These are phyloP conservation scores for Boletus vinaceobasis DNA, from an alignment of 768 basidiomycete species.

Conservation along the genomic window DNA sequence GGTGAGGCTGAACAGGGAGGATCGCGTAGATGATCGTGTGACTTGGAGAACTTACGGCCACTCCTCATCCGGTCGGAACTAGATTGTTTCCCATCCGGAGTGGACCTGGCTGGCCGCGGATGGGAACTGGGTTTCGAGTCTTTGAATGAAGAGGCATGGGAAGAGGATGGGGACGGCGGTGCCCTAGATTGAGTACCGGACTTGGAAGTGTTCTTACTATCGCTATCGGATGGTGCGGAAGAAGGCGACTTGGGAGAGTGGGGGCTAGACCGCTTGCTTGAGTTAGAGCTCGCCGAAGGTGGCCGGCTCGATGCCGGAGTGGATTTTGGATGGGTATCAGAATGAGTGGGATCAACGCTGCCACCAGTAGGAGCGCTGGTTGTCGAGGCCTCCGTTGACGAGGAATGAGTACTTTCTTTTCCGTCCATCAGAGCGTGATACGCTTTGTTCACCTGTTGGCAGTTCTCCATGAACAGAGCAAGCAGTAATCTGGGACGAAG, in stretches of 20 bases:
- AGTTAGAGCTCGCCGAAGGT: slow-evolving; percentile 31
- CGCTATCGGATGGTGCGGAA: slow-evolving; percentile 15
- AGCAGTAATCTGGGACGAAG: not conserved
- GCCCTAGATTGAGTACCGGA: slow-evolving; percentile 7
- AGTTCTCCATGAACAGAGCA: not conserved
- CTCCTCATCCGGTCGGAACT: slow-evolving; percentile 19
- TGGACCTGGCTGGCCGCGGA: slow-evolving; percentile 13
- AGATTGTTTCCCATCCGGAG: slow-evolving; percentile 11
- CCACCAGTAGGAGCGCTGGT: slow-evolving; percentile 17
- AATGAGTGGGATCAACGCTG: slow-evolving; percentile 20
- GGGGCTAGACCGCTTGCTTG: slow-evolving; percentile 20
- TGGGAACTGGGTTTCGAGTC: slow-evolving; percentile 13
- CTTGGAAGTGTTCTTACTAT: slow-evolving; percentile 7
- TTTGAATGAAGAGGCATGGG: slow-evolving; percentile 12
- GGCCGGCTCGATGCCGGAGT: slow-evolving; percentile 29
- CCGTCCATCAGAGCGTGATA: slow-evolving; percentile 53
- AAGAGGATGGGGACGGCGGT: slow-evolving; percentile 12
- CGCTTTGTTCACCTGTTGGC: slow-evolving; percentile 48
- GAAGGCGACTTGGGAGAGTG: slow-evolving; percentile 6
- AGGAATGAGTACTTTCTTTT: slow-evolving; percentile 30
- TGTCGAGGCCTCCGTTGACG: slow-evolving; percentile 26
- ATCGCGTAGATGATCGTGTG: slow-evolving; percentile 22
- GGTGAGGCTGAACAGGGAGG: slow-evolving; percentile 13
- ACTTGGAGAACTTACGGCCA: slow-evolving; percentile 17
- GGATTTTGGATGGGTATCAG: slow-evolving; percentile 19